Percentiles rank a stretch among this genome's conserved stretches.
These are phyloP conservation scores for Nicotiana tomentosiformis DNA, from an alignment of 257 asterid genomes.

Conservation along the genomic window DNA sequence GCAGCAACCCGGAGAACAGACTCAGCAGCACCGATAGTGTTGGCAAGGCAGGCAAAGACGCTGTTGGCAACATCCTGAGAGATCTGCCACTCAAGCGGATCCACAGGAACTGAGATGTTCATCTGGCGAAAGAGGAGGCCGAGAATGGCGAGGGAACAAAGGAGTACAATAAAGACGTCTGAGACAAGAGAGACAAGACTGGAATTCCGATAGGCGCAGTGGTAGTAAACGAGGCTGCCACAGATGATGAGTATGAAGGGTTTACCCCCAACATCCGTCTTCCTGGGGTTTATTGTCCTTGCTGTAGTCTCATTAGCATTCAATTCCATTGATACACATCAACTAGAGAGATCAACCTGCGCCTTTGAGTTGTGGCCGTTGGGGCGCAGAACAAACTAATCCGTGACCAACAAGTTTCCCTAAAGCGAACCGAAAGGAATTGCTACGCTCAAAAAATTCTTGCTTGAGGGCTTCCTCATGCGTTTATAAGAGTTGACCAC, in stretches of 20 bases:
- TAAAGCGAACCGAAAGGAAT: too few relatives aligned
- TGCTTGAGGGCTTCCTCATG: too few relatives aligned
- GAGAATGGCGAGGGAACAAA: conserved; percentile 87
- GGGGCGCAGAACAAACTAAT: too few relatives aligned
- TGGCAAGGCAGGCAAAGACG: conserved; percentile 82
- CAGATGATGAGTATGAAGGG: conserved; percentile 61
- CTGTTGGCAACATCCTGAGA: conserved; percentile 81
- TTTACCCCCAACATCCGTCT: neutral
- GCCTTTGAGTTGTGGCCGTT: too few relatives aligned
- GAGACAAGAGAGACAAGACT: conserved; percentile 76
- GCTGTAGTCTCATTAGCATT: neutral
- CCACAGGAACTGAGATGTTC: conserved; percentile 95
- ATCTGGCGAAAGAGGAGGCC: conserved; percentile 98
- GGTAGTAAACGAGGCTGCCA: conserved; percentile 82
- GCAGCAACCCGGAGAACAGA: conserved; percentile 98
- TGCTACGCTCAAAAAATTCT: too few relatives aligned
- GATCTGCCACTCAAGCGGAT: conserved; percentile 99
- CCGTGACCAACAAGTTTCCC: too few relatives aligned
- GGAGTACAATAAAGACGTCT: conserved; percentile 86
- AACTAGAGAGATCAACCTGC: too few relatives aligned
- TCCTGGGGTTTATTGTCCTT: neutral
- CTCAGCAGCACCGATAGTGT: conserved; percentile 96
- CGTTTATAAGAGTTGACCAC: neutral
- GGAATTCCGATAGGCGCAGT: conserved; percentile 75
- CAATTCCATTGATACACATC: neutral